These are phyloP conservation scores for Fonsecaea multimorphosa DNA, from an alignment of 2,329 filamentous ascomycete species.

Conservation along the genomic window DNA sequence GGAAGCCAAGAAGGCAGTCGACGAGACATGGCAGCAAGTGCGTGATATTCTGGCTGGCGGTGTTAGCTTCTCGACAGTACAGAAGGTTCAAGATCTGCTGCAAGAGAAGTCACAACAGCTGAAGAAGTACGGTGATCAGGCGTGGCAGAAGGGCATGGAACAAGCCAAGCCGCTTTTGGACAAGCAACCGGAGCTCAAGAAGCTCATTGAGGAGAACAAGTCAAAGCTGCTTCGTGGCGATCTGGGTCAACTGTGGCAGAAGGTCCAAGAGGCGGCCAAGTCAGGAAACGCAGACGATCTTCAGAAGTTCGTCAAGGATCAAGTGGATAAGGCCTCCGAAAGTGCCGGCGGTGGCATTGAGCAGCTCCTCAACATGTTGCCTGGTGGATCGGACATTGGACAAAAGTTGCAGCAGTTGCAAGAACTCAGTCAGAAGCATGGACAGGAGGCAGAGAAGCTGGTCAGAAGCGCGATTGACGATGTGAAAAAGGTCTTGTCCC, in stretches of 20 bases:
- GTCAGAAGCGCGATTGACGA: constrained; percentile 68
- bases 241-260: constrained; percentile 66
- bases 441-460: constrained; percentile 71
- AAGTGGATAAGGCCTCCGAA: constrained; percentile 60
- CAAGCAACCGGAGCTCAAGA: constrained; percentile 77
- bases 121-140: constrained; percentile 71
- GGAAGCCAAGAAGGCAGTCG: constrained; percentile 76
- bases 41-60: constrained; percentile 68
- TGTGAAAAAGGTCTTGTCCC: constrained; percentile 53
- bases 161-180: constrained; percentile 74
- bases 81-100: constrained; percentile 65
- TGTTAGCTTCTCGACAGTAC: constrained; percentile 58
- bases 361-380: constrained; percentile 70
- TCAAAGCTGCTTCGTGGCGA: constrained; percentile 72
- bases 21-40: constrained; percentile 72
- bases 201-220: constrained; percentile 73
- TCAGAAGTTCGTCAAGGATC: constrained; percentile 66
- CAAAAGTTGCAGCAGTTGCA: constrained; percentile 69
- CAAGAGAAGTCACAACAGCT: constrained; percentile 73
- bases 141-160: constrained; percentile 74
- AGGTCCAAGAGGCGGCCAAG: constrained; percentile 65
- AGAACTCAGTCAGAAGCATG: constrained; percentile 70
- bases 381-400: constrained; percentile 68
- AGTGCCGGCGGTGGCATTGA: constrained; percentile 57
- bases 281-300: constrained; percentile 66